Evolutionary conservation across 2,329 filamentous ascomycete species (phyloP).

Genomic region (Ophiostoma triangulosporum): DNA sequence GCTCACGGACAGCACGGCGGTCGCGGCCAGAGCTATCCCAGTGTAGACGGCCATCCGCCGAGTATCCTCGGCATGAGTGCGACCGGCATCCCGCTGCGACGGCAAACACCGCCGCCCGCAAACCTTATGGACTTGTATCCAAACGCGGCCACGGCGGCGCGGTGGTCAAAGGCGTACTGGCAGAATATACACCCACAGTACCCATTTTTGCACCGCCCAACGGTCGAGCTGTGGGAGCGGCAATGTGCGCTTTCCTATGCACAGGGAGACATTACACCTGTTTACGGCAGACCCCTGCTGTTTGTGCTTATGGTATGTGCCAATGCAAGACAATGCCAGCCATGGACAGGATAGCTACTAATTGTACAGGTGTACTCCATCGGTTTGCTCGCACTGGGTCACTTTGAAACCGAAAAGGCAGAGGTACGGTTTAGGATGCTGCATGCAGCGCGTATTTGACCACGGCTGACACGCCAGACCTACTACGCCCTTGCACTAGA

Average conservation of each 20-base stretch:
- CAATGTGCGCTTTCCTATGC: background rate
- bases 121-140: conserved; percentile 9
- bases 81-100: background rate
- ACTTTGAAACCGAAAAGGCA: background rate
- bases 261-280: background rate
- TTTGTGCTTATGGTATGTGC: background rate
- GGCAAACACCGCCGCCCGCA: background rate
- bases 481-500: conserved; percentile 1
- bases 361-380: background rate
- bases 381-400: background rate
- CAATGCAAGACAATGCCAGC: no score
- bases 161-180: conserved; percentile 19
- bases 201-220: conserved; percentile 21
- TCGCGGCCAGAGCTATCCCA: background rate
- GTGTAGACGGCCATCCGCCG: background rate
- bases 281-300: background rate
- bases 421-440: background rate
- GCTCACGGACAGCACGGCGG: background rate
- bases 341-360: background rate
- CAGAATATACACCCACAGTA: conserved; percentile 22
- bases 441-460: no score
- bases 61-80: background rate
- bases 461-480: background rate
- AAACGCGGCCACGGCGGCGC: conserved; percentile 7
- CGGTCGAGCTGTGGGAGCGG: conserved; percentile 5